Base-by-base conservation (phyloP, 140 eudicot genomes). In the Stevia rebaudiana region DNA sequence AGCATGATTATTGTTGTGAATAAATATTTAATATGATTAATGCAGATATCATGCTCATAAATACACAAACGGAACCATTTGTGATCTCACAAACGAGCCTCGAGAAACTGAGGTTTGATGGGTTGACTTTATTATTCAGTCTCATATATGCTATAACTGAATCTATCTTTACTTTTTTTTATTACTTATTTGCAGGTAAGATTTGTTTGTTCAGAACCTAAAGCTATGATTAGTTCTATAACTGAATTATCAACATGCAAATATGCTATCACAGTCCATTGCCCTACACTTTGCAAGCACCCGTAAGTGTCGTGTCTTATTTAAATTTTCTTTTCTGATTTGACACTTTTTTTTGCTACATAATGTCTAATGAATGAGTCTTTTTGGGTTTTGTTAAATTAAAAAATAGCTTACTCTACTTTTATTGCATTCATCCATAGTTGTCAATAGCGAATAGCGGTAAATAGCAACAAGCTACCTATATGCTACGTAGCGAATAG, bases 171-270 rank as follows among this genome's bases (percentile, higher is more conserved):
- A 51, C 15, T 11, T 15, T 28, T 33, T 40, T 37, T 22, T 15
- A 23, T 33, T 60, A 37, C 11, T 30, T 13, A 44, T 61, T 74
- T 80, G 24, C 77, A 92, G 98, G 96, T 88, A 68, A 88, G 98
- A 78, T 92, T 85, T 74, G 96, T 92, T 36, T 92, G 96, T 71
- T 85, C 96, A 0, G 98, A 88, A 72, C 87, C 96, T 53, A 85
- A 83, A 84, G 89, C 95, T 15, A 85, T 88, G 96, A 92, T 92
- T 58, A 92, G 84, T 74, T 88, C 98, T 35, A 79, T 88, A 22
- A 92, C 95, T 8, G 98, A 92, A 72, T 75, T 92, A 63, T 81
- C 98, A 23, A 92, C 98, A 4, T 92, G 98, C 83, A 92, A 85
- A 78, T 92, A 92, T 76, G 98, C 96, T 3, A 89, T 92, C 70